Evolutionary conservation across 768 basidiomycete genomes (phyloP), one percentile per base, ranked within the genome.

Genomic region (Clitopilus passeckerianus): DNA sequence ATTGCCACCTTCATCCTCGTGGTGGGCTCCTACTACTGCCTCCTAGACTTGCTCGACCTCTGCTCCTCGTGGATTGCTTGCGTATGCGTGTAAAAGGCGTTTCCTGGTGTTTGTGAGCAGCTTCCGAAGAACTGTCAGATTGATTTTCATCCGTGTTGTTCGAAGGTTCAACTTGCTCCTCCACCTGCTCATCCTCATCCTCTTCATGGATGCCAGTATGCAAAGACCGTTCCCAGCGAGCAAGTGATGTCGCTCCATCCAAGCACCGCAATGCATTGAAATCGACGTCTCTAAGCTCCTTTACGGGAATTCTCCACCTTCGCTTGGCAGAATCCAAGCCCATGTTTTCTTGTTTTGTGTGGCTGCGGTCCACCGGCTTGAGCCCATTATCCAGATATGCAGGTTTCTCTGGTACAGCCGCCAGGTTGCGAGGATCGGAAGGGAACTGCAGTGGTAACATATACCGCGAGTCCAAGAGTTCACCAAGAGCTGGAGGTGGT

Each of bases 401-500:
- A 18, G 73, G 67, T 64, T 79, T 84, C 54, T 71, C 79, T 0
- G 91, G 87, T 2, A 82, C 73, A 6, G 89, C 90, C 18, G 90
- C 86, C 7, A 95, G 77, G 70, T 91, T 78, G 37, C 85, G 85
- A 33, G 89, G 87, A 70, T 93, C 87, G 18, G 87, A 85, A 6
- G 95, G 95, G 54, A 97, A 86, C 20, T 85, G 78, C 53, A 96
- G 77, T 1, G 93, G 93, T 22, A 98, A 82, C 94, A 98, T 98
- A 70, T 90, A 85, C 63, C 95, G 83, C 23, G 92, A 94, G 71
- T 99, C 95, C 62, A 98, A 77, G 23, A 98, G 74, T 70, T 99
- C 97, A 30, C 95, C 95, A 1, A 95, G 81, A 23, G 87, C 87
- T 66, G 91, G 90, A 0, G 93, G 89, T 18, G 92, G 83, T 56